A percentile compares a stretch with the other conserved stretches of the same genome.
phyloP scores from a whole-genome alignment of 1,284 basidiomycete species.

The Coniferiporia sulphurascens region DNA sequence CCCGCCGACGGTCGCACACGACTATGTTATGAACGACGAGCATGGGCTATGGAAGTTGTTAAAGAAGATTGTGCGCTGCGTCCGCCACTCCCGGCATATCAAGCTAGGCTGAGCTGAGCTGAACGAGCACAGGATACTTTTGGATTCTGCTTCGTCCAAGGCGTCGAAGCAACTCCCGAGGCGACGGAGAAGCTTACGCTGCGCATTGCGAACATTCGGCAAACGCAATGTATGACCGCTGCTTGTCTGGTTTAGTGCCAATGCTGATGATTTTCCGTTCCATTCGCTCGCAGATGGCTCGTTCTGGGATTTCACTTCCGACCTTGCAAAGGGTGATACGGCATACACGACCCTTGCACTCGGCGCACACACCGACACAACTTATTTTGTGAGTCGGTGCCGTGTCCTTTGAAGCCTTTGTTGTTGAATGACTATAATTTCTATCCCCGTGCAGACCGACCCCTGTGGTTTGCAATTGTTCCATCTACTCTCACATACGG shows the following conservation, averaged over 20 bases:
- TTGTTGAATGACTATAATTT: conserved; percentile 4
- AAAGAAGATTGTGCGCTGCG: conserved; percentile 59
- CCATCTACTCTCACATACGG: conserved; percentile 84
- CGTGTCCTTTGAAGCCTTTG: background rate
- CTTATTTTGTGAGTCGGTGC: conserved; percentile 72
- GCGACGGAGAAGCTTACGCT: conserved; percentile 78
- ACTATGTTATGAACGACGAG: conserved; percentile 73
- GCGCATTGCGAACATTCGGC: conserved; percentile 84
- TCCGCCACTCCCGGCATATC: background rate
- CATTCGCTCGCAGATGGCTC: conserved; percentile 59
- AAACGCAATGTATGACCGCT: conserved; percentile 77
- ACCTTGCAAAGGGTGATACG: conserved; percentile 65
- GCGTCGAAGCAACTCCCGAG: conserved; percentile 77
- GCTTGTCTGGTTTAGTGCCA: background rate
- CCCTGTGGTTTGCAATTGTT: conserved; percentile 94
- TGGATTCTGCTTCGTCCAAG: conserved; percentile 86
- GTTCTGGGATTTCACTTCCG: conserved; percentile 97
- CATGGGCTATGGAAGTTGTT: conserved; percentile 78
- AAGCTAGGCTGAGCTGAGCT: conserved; percentile 6
- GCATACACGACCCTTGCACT: conserved; percentile 84
- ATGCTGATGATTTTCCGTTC: conserved; percentile 10
- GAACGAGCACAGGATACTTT: conserved; percentile 59
- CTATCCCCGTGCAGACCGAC: conserved; percentile 58
- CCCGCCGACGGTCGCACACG: conserved; percentile 74
- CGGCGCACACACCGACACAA: conserved; percentile 92